Percentiles rank a stretch among this genome's conserved stretches.
phyloP scores from a whole-genome alignment of 495 filamentous ascomycete genomes.

The Halenospora varia region DNA sequence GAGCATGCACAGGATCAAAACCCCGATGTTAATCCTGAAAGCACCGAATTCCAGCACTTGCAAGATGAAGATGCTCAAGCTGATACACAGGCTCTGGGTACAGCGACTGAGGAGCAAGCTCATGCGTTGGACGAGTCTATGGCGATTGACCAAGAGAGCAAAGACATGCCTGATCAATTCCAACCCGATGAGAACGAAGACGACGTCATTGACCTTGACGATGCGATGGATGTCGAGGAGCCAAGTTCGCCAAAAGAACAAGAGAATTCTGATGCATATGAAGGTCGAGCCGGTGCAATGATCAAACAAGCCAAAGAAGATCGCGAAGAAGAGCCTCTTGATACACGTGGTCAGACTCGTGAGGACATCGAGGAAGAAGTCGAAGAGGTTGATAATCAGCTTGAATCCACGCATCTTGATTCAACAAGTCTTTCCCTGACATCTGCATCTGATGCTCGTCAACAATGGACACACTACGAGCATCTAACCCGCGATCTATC shows the following conservation, averaged over 20 bases:
- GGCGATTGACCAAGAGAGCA: conserved; percentile 69
- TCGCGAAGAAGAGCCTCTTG: conserved; percentile 23
- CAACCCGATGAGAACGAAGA: conserved; percentile 60
- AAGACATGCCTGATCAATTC: conserved; percentile 47
- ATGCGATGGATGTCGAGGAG: conserved; percentile 38
- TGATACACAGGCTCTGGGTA: conserved; percentile 87
- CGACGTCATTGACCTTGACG: conserved; percentile 44
- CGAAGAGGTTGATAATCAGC: conserved; percentile 66
- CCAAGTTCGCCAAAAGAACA: conserved; percentile 20
- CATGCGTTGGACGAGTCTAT: conserved; percentile 77
- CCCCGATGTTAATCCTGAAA: conserved; percentile 33
- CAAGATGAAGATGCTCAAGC: conserved; percentile 72
- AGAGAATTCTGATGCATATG: conserved; percentile 23
- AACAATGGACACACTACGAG: conserved; percentile 84
- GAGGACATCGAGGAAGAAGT: conserved; percentile 50
- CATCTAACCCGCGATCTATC: conserved; percentile 78
- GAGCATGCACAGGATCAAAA: conserved; percentile 42
- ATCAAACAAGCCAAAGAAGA: conserved; percentile 32
- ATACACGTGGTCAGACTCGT: conserved; percentile 18
- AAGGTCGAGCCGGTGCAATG: conserved; percentile 33
- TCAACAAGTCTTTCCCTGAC: conserved; percentile 31
- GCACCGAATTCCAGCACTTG: conserved; percentile 81
- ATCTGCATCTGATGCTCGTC: conserved; percentile 57
- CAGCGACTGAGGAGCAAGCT: conserved; percentile 82
- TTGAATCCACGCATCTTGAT: conserved; percentile 68